Percentiles rank a stretch among this genome's conserved stretches.
Evolutionary conservation across 208 protist genomes (phyloP).

Genomic region (Angomonas ambiguus): DNA sequence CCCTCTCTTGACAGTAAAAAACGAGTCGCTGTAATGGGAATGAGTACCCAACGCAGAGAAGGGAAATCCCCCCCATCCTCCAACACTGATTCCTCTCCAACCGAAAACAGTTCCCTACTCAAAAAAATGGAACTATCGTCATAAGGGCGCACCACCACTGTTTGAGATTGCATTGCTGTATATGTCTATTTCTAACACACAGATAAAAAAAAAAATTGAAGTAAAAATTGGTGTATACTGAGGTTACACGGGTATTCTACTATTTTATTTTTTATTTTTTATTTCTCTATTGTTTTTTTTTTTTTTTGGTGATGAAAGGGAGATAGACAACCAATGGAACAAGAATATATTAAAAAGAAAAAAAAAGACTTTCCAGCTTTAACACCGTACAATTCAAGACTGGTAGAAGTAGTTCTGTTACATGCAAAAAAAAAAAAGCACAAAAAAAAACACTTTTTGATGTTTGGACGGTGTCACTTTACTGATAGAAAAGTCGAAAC

Average conservation of each 20-base stretch:
- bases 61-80: not conserved
- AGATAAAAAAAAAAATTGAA: slow-evolving; percentile 9
- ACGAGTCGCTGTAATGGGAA: not conserved
- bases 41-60: not conserved
- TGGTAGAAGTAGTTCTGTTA: no score
- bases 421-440: not conserved
- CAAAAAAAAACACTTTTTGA: not conserved
- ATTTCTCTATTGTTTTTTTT: slow-evolving; percentile 2
- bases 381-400: no score
- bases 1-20: not conserved
- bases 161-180: not conserved
- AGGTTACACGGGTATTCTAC: not conserved
- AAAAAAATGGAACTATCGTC: slow-evolving; percentile 1
- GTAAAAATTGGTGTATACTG: not conserved
- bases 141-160: slow-evolving; percentile 8
- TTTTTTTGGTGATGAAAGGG: not conserved
- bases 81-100: not conserved
- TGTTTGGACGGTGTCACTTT: not conserved
- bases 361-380: no score
- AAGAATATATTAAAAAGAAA: not conserved
- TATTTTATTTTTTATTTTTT: not conserved
- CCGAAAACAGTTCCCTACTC: not conserved
- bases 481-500: not conserved
- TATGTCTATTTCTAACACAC: not conserved
- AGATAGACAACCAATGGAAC: not conserved